Base-by-base conservation (phyloP, 2,329 filamentous ascomycete genomes). In the Microcyclospora tardicrescens region DNA sequence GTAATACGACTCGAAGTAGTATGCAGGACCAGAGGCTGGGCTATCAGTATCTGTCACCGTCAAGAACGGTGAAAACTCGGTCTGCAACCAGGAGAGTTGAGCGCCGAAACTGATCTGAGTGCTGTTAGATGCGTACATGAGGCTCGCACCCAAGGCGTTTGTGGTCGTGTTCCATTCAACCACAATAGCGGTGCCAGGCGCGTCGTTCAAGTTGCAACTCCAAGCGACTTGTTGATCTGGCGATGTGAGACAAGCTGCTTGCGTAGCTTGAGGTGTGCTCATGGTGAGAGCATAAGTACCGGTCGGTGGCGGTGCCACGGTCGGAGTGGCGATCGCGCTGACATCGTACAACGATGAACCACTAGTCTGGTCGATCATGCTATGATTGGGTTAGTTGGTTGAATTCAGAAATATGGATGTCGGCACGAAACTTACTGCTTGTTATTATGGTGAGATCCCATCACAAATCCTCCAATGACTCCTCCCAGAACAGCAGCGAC, bases 1-100 rank as follows among this genome's bases (percentile, higher is more conserved):
- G 50, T 81, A 80, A 11, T 62, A 55, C 16, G 72, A 59, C 45
- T 72, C 68, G 52, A 81, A 81, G 48, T 78, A 78, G 51, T 71
- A 73, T 5, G 77, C 77, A 11, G 77, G 75, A 2, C 78, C 79
- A 43, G 69, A 64, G 11, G 59, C 59, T 29, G 66, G 61, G 40
- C 72, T 69, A 42, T 74, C 69, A 29, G 68, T 65, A 54, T 82
- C 78, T 28, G 62, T 59, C 32, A 77, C 73, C 27, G 77, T 63
- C 15, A 64, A 60, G 43, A 81, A 59, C 1, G 62, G 56, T 1
- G 62, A 55, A 19, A 52, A 58, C 6, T 10, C 10, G n/a, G 55
- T 59, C 44, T 72, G 64, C 19, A 66, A 58, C 34, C 73, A 61
- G 24, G 65, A 54, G 16, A 49, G 43, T 52, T 81, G 77, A 2